Conservation (phyloP, 495 filamentous ascomycete species). For the Tirmania nivea region DNA sequence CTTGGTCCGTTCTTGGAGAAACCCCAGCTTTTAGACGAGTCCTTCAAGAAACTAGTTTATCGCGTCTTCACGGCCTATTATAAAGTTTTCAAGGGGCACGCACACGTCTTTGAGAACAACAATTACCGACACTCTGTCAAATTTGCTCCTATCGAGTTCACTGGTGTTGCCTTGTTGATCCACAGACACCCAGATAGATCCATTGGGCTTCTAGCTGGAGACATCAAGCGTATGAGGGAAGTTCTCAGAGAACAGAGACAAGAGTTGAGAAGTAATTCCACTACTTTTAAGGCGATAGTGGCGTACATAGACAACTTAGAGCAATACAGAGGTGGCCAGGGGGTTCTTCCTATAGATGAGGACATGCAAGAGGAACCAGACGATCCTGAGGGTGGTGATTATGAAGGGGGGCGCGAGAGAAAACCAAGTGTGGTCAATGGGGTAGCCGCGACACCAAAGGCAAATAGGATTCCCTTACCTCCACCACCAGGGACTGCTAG, state of each 20-base stretch:
- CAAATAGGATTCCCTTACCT: too few relatives aligned
- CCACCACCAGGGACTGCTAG: too few relatives aligned
- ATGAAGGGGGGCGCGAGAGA: background rate
- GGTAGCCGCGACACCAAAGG: background rate
- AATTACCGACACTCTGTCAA: constrained; percentile 16
- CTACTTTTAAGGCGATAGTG: constrained; percentile 23
- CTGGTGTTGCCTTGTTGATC: constrained; percentile 25
- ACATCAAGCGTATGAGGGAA: constrained; percentile 23
- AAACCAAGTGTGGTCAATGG: background rate
- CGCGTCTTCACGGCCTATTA: constrained; percentile 12
- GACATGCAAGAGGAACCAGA: background rate
- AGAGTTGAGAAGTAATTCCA: constrained; percentile 24
- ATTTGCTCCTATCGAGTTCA: constrained; percentile 28
- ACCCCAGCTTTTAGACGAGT: constrained; percentile 3
- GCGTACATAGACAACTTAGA: constrained; percentile 21
- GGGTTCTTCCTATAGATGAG: background rate
- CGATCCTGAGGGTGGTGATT: background rate
- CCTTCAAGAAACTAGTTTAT: constrained; percentile 5
- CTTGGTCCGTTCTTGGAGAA: constrained; percentile 11
- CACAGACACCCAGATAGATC: constrained; percentile 22
- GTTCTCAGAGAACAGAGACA: constrained; percentile 20
- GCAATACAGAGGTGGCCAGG: constrained; percentile 6
- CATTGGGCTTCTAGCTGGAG: constrained; percentile 21
- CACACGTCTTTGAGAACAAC: constrained; percentile 16
- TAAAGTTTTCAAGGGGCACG: constrained; percentile 11